Base-by-base conservation (phyloP, 169 alveolate genomes). In the Plasmodium vivax region DNA sequence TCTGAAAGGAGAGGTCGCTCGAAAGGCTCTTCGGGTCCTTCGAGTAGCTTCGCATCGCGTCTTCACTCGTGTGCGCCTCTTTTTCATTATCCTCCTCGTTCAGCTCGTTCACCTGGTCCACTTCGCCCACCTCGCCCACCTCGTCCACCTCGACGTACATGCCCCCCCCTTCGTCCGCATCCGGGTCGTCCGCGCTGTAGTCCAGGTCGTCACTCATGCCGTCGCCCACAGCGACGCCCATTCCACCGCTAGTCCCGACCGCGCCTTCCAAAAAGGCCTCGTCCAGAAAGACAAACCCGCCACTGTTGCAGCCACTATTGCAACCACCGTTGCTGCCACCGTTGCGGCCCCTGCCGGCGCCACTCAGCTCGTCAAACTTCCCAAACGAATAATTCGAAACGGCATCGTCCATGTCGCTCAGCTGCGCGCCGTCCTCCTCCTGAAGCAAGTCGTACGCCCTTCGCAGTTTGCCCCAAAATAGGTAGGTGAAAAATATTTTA, bases 321-420 rank as follows among this genome's bases (percentile, higher is more conserved):
- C 45, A 71, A 27, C 41, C 27, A 23, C 27, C 27, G 27, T 23
- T 23, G 27, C 72, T 74, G 1, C 51, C 75, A 84, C 51, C 72
- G 19, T 84, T 43, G 75, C 45, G 43, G 14, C 41, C 51, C 54
- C 43, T 36, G 45, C 68, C 27, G 12, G 38, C 19, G 34, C 38
- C 30, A 12, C 71, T 56, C 27, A 71, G 32, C 23, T 51, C 87
- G 32, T 77, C 93, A 54, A 32, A 87, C 81, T 75, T 87, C 23
- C 68, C 54, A 56, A 87, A 87, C 9, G 93, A 87, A 87, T 77
- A 77, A 87, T 87, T 87, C n/a, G 93, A 87, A 75, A 51, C 41
- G 19, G 3, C 32, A 45, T 87, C 85, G 16, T 87, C 93, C 30
- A 87, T 77, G 47, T 87, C 93, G 45, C 82, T 54, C 30, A 87